These are phyloP conservation scores for Solanum sitiens DNA, from an alignment of 257 asterid genomes.

Conservation along the genomic window DNA sequence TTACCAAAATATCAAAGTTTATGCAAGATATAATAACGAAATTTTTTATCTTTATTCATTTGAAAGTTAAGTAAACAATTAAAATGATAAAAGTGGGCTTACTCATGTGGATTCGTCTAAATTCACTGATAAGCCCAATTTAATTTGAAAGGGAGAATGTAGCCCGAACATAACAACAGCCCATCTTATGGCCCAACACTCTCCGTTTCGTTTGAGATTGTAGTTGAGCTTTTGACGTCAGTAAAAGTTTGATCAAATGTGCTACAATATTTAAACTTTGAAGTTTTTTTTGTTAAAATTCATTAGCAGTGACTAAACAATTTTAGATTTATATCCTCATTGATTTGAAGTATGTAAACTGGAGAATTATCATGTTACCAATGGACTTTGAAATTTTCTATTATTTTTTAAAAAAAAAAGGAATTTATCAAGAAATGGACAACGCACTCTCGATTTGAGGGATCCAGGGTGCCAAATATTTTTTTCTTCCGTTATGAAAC, in stretches of 20 bases:
- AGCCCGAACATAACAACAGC: neutral
- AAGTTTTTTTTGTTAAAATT: neutral
- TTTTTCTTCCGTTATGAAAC: neutral
- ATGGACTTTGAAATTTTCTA: neutral
- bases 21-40: neutral
- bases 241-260: accelerated
- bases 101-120: neutral
- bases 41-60: neutral
- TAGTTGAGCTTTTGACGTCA: neutral
- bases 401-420: neutral
- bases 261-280: accelerated
- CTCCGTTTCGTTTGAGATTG: neutral
- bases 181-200: neutral
- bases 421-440: neutral
- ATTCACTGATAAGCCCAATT: neutral
- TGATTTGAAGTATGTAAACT: neutral
- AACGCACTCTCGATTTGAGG: neutral
- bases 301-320: neutral
- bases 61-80: neutral
- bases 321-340: neutral
- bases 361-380: neutral
- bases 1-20: neutral
- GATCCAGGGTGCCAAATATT: neutral
- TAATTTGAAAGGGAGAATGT: neutral
- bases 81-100: neutral